Conservation (phyloP, 169 alveolate genomes). For the Plasmodium cynomolgi region DNA sequence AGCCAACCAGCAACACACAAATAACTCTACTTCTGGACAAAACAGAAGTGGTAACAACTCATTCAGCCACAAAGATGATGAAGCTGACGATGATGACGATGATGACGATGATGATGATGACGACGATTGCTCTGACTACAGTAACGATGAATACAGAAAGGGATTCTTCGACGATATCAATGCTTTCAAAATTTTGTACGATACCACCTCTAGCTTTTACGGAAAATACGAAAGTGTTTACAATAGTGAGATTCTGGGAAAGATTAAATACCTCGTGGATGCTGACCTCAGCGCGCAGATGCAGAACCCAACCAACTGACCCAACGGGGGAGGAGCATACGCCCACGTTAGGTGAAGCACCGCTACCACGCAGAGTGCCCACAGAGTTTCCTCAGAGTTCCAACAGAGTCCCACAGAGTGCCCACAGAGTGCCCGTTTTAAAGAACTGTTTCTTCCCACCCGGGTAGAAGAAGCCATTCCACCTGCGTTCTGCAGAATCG, state of each 20-base stretch:
- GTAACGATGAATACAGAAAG: constrained; percentile 61
- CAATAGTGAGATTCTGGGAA: constrained; percentile 20
- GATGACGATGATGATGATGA: constrained; percentile 38
- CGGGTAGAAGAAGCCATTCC: background rate
- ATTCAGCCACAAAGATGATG: constrained; percentile 4
- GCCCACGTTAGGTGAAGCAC: background rate
- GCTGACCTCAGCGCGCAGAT: constrained; percentile 40
- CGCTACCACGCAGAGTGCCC: background rate
- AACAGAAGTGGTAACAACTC: background rate
- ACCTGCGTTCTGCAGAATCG: too few species aligned
- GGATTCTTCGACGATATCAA: constrained; percentile 70
- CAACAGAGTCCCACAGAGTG: background rate
- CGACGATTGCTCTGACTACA: constrained; percentile 63
- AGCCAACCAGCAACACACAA: background rate
- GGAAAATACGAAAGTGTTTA: constrained; percentile 35
- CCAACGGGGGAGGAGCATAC: background rate
- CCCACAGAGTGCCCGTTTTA: background rate
- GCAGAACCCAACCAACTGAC: constrained; percentile 9
- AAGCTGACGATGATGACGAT: constrained; percentile 54
- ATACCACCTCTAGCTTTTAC: constrained; percentile 34
- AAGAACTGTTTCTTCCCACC: background rate
- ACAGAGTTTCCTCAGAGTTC: too few species aligned
- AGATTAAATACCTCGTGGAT: constrained; percentile 58
- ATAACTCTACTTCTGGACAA: background rate
- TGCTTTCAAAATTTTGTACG: constrained; percentile 45